Conservation (phyloP, 1,284 basidiomycete species). For the Cryptococcus sp. region DNA sequence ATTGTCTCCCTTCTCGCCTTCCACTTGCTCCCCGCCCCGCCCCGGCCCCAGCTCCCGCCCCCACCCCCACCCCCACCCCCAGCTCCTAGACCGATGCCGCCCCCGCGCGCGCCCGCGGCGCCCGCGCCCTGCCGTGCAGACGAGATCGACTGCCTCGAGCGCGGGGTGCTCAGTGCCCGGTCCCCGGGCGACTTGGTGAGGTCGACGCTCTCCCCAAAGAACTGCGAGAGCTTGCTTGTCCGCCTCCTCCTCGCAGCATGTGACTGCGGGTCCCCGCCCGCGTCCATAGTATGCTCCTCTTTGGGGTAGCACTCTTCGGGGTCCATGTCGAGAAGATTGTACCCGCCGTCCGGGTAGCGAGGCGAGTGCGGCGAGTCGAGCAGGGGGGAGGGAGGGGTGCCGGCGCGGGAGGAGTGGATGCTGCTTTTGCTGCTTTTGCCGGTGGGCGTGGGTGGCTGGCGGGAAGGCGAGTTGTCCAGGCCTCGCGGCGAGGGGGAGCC, state of each 20-base stretch:
- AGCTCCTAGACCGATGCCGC: too few species aligned
- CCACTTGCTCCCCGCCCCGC: background rate
- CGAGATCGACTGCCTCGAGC: background rate
- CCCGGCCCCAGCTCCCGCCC: background rate
- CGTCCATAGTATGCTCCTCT: background rate
- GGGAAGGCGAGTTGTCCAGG: background rate
- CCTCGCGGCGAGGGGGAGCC: background rate
- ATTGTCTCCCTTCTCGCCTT: slow-evolving; percentile 26
- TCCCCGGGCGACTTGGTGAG: slow-evolving; percentile 8
- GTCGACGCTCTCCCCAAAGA: slow-evolving; percentile 32
- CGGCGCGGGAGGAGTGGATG: background rate
- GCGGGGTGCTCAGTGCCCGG: background rate
- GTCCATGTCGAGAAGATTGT: background rate
- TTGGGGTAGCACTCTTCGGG: background rate
- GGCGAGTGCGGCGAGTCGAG: slow-evolving; percentile 5
- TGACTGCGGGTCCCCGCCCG: slow-evolving; percentile 6
- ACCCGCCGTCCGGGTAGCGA: background rate
- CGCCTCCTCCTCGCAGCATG: slow-evolving; percentile 17
- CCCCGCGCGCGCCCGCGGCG: too few species aligned
- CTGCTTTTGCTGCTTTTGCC: background rate
- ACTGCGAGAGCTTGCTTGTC: slow-evolving; percentile 29
- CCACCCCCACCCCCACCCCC: background rate
- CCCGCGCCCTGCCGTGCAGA: background rate
- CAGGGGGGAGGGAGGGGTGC: slow-evolving; percentile 5
- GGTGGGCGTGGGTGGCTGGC: background rate